phyloP scores from a whole-genome alignment of 208 protist species.

The Leptomonas seymouri region DNA sequence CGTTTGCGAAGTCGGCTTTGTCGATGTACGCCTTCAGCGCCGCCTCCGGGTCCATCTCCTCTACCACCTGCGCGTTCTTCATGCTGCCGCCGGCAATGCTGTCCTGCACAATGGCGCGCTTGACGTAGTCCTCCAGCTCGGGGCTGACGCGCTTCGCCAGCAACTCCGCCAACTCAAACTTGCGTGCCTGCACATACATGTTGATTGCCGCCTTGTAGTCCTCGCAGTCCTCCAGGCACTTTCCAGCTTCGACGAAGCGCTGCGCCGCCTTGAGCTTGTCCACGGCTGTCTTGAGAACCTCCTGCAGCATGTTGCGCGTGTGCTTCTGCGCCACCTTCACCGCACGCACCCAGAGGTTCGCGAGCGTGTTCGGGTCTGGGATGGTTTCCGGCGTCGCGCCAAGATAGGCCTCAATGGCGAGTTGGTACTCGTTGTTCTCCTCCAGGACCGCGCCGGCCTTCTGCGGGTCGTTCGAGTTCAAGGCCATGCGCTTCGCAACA shows the following conservation, averaged over 20 bases:
- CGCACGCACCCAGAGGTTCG: slow-evolving; percentile 93
- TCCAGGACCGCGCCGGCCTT: slow-evolving; percentile 90
- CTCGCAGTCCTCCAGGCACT: slow-evolving; percentile 91
- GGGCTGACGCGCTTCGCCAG: slow-evolving; percentile 86
- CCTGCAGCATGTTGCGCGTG: slow-evolving; percentile 76
- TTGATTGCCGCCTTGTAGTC: slow-evolving; percentile 94
- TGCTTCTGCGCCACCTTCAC: slow-evolving; percentile 96
- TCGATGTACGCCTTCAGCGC: slow-evolving; percentile 89
- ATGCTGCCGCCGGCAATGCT: slow-evolving; percentile 84
- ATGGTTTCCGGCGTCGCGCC: slow-evolving; percentile 71
- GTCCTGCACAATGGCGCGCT: slow-evolving; percentile 87
- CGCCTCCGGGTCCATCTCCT: slow-evolving; percentile 89
- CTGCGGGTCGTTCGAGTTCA: slow-evolving; percentile 88
- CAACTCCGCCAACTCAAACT: slow-evolving; percentile 93
- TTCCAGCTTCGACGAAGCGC: slow-evolving; percentile 88
- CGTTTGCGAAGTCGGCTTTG: slow-evolving; percentile 84
- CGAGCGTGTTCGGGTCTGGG: slow-evolving; percentile 65
- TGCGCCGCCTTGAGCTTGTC: slow-evolving; percentile 83
- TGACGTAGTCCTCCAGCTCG: slow-evolving; percentile 90
- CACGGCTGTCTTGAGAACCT: slow-evolving; percentile 73
- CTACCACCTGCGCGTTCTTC: slow-evolving; percentile 81
- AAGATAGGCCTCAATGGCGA: slow-evolving; percentile 96
- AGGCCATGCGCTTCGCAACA: slow-evolving; percentile 84
- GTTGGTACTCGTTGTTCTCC: slow-evolving; percentile 92
- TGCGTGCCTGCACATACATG: slow-evolving; percentile 92